Evolutionary conservation across 2,329 filamentous ascomycete genomes (phyloP), one percentile per base, ranked within the genome.

Genomic region (Epichloe sp.): DNA sequence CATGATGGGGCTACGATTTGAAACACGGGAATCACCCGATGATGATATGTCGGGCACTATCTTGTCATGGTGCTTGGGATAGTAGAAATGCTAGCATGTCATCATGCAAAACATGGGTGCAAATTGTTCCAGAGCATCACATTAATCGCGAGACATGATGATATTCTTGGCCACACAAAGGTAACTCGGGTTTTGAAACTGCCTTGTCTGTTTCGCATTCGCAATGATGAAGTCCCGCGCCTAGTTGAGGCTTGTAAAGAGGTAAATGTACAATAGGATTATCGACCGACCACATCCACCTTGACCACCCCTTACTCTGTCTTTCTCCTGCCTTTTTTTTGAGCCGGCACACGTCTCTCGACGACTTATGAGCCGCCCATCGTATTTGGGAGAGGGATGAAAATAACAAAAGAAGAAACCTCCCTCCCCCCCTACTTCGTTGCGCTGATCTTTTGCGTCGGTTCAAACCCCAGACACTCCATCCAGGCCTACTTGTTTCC

Each of bases 251-350:
- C 57, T 64, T 60, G 49, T 63, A 57, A 41, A 44, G 58, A 55
- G 61, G 56, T 64, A 66, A 68, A 66, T 67, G 60, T 68, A 68
- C 65, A 59, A 66, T 60, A 62, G 63, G 64, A 63, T 65, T 60
- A 59, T 57, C 57, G 55, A 58, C 56, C 55, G 56, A 58, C 56
- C 55, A 51, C 54, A 52, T 47, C 53, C 43, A 51, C 43, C 47
- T 19, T 17, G 15, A 23, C 23, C 21, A 47, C 21, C 23, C 15
- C 43, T 21, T 23, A 44, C 23, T 26, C 23, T 43, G 37, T 41
- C 35, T 34, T 44, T 5, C 31, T 6, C 15, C 42, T 35, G 19
- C 38, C 21, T 34, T 26, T 34, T 34, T 42, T 42, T 21, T 12
- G 8, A 15, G 26, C 26, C 26, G 26, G 26, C 38, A 31, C 47